A percentile compares a stretch with the other conserved stretches of the same genome.
Evolutionary conservation across 306 rosid species (phyloP).

Genomic region (Datisca glomerata): DNA sequence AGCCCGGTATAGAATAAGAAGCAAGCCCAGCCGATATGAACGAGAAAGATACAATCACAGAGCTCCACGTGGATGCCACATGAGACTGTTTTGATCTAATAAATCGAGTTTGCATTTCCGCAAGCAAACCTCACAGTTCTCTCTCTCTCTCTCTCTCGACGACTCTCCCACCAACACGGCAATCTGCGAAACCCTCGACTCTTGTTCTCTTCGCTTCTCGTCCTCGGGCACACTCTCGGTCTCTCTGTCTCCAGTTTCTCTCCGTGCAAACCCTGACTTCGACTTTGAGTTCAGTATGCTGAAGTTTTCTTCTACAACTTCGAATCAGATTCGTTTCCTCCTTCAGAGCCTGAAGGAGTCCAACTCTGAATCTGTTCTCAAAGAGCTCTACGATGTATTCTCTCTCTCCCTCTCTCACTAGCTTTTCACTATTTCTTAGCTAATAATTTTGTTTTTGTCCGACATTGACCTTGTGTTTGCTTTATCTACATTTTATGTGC

Average conservation of each 20-base stretch:
- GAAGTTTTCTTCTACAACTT: conserved; percentile 39
- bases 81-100: background rate
- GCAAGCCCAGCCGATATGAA: too few relatives aligned
- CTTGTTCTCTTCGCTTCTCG: background rate
- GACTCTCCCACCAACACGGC: background rate
- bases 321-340: conserved; percentile 80
- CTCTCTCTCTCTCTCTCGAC: conserved; percentile 2
- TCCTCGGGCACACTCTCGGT: conserved; percentile 2
- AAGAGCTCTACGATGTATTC: conserved; percentile 60
- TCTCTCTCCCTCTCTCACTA: background rate
- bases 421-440: background rate
- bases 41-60: too few relatives aligned
- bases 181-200: conserved; percentile 21
- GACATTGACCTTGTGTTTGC: too few relatives aligned
- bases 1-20: too few relatives aligned
- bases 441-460: background rate
- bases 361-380: conserved; percentile 64
- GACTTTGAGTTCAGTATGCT: conserved; percentile 27
- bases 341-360: conserved; percentile 58
- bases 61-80: too few relatives aligned
- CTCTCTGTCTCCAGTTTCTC: conserved; percentile 2
- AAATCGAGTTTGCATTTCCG: background rate
- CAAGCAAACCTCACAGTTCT: background rate
- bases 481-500: background rate
- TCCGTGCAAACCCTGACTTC: conserved; percentile 6